Base-by-base conservation (phyloP, 2,329 filamentous ascomycete species). In the Didymella pinodella region DNA sequence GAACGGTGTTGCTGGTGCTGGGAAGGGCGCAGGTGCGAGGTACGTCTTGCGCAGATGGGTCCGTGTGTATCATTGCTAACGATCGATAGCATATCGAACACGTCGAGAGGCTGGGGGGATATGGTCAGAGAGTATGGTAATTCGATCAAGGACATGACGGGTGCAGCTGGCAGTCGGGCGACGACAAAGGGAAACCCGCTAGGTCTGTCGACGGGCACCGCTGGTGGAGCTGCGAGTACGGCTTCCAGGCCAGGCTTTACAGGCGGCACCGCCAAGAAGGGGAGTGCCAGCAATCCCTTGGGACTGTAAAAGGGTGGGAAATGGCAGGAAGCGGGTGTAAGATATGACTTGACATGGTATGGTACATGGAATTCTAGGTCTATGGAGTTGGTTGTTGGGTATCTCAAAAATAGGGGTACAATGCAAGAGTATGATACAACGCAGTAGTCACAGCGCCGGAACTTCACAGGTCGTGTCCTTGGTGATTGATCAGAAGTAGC, bases 71-170 rank as follows among this genome's bases (percentile, higher is more conserved):
- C 5, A 4, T 32, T 28, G 14, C 48, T 61, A 28, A 61, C 44
- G 47, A 0, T 34, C 26, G 1, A 32, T 59, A 80, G 80, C 38
- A 78, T 83, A 43, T 69, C 81, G 46, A 77, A 79, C 57, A 77
- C 79, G 3, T 78, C 80, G 2, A 76, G 80, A 41, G 68, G 70
- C 46, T 83, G 80, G 81, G 81, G 80, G 53, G 80, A 83, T 65
- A 74, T 78, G 45, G 78, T 83, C 3, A 77, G 81, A 41, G 79
- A 79, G 40, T 83, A 83, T 58, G 81, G 81, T 26, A 83, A 83
- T 67, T 76, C 76, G 31, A 78, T 83, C 69, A 83, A 83, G 63
- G 81, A 83, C 64, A 68, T 73, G 5, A 78, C 81, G 0, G 79
- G 78, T 34, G 80, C 82, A 1, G 70, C 73, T 3, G 81, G 81